These are phyloP conservation scores for Rehmannia glutinosa DNA, from an alignment of 257 asterid genomes.

Conservation along the genomic window DNA sequence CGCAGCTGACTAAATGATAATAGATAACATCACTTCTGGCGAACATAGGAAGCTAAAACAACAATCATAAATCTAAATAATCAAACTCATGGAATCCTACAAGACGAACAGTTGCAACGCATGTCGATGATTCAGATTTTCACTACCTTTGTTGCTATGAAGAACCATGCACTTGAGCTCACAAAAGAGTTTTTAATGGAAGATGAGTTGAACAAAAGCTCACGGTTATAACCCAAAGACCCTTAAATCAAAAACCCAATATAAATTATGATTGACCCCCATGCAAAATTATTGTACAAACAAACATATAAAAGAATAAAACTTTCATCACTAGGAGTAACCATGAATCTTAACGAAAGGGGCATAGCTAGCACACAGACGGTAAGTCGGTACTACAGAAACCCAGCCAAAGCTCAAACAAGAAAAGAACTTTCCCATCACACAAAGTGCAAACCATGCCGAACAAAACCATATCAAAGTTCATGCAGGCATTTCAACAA, in stretches of 20 bases:
- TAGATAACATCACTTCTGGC: too few relatives aligned
- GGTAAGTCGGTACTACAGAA: background rate
- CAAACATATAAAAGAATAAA: background rate
- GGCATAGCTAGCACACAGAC: too few relatives aligned
- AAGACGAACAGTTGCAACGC: background rate
- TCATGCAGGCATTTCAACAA: conserved; percentile 28
- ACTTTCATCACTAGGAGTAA: background rate
- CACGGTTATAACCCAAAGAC: too few relatives aligned
- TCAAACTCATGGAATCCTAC: background rate
- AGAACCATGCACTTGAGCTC: background rate
- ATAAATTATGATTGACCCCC: background rate
- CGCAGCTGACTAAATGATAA: too few relatives aligned
- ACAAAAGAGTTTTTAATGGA: background rate
- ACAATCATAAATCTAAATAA: too few relatives aligned
- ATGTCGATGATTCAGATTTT: background rate
- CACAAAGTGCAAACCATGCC: background rate
- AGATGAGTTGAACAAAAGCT: too few relatives aligned
- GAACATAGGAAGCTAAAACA: too few relatives aligned
- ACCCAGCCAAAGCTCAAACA: background rate
- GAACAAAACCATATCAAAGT: background rate
- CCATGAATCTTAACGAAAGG: too few relatives aligned
- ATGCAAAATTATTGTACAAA: background rate
- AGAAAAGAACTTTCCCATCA: background rate
- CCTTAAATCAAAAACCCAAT: background rate
- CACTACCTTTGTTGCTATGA: background rate